Conservation (phyloP, 1,284 basidiomycete genomes). For the Moniliella sp. region DNA sequence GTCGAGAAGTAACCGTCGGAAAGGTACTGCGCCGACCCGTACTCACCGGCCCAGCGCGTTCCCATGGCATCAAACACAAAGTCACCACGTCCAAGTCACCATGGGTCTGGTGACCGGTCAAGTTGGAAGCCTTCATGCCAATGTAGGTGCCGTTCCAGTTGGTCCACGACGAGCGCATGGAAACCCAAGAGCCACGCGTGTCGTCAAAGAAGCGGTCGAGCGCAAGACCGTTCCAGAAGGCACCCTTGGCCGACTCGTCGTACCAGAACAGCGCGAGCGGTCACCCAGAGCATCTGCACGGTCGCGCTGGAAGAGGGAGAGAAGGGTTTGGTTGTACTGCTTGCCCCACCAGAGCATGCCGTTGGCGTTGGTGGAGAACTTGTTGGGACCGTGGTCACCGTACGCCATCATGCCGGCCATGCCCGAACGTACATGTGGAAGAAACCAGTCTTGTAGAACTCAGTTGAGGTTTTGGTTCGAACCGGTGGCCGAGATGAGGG, state of each 20-base stretch:
- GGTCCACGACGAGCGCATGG: slow-evolving; percentile 78
- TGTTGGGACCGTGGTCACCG: slow-evolving; percentile 86
- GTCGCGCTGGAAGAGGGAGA: slow-evolving; percentile 76
- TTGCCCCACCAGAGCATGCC: slow-evolving; percentile 21
- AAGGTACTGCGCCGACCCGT: slow-evolving; percentile 67
- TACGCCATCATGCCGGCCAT: slow-evolving; percentile 71
- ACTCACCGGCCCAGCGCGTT: slow-evolving; percentile 81
- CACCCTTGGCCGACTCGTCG: slow-evolving; percentile 55
- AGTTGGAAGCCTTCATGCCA: slow-evolving; percentile 63
- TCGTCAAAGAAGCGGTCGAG: slow-evolving; percentile 59
- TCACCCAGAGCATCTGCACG: slow-evolving; percentile 55
- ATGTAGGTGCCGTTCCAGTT: slow-evolving; percentile 61
- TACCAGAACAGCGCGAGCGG: slow-evolving; percentile 95
- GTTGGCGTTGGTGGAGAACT: slow-evolving; percentile 45
- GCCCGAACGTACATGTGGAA: slow-evolving; percentile 78
- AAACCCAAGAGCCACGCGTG: slow-evolving; percentile 52
- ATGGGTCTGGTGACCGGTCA: slow-evolving; percentile 57
- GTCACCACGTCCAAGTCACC: slow-evolving; percentile 78
- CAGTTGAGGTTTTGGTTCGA: slow-evolving; percentile 52
- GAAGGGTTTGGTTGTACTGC: slow-evolving; percentile 41
- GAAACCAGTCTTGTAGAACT: slow-evolving; percentile 52
- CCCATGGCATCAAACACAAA: slow-evolving; percentile 88
- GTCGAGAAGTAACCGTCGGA: slow-evolving; percentile 31
- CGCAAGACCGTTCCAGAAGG: slow-evolving; percentile 67
- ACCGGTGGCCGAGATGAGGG: slow-evolving; percentile 65